Percentiles rank a stretch among this genome's conserved stretches.
Conservation (phyloP, 352 stramenopile species). For the Phytopythium delawarense region DNA sequence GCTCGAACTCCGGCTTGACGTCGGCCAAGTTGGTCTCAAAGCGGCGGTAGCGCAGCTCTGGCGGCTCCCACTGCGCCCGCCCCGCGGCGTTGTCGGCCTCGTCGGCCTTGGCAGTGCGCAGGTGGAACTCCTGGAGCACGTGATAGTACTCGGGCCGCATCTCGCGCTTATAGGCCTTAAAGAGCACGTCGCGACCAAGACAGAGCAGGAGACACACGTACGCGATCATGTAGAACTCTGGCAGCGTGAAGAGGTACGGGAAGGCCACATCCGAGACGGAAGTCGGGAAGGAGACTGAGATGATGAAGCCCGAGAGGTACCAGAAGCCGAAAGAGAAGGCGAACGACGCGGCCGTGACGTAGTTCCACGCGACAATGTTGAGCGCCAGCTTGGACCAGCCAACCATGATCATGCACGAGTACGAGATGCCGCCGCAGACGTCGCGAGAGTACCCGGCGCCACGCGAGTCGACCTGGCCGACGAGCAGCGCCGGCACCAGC, state of each 20-base stretch:
- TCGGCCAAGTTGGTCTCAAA: slow-evolving; percentile 65
- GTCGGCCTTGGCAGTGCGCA: slow-evolving; percentile 15
- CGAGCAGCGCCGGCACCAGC: slow-evolving; percentile 55
- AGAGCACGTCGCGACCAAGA: slow-evolving; percentile 75
- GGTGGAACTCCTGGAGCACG: slow-evolving; percentile 76
- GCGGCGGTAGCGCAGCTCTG: slow-evolving; percentile 58
- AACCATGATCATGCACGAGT: slow-evolving; percentile 78
- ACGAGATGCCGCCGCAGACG: slow-evolving; percentile 67
- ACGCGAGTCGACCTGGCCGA: slow-evolving; percentile 53
- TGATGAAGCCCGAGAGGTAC: slow-evolving; percentile 63
- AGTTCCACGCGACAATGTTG: slow-evolving; percentile 84
- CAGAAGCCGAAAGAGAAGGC: slow-evolving; percentile 67
- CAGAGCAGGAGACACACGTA: slow-evolving; percentile 71
- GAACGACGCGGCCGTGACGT: slow-evolving; percentile 50
- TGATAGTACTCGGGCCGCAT: slow-evolving; percentile 86
- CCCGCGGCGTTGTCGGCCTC: slow-evolving; percentile 19
- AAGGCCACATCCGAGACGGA: slow-evolving; percentile 67
- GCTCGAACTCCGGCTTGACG: slow-evolving; percentile 58
- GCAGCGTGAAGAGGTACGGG: slow-evolving; percentile 66
- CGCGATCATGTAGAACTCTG: slow-evolving; percentile 76
- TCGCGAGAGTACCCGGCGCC: slow-evolving; percentile 64
- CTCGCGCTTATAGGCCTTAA: slow-evolving; percentile 84
- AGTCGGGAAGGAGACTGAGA: slow-evolving; percentile 50
- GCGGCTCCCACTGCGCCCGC: slow-evolving; percentile 56
- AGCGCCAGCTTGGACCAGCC: slow-evolving; percentile 77